Percentiles rank a stretch among this genome's conserved stretches.
Conservation (phyloP, 106 monocot species). For the Chionographis japonica region DNA sequence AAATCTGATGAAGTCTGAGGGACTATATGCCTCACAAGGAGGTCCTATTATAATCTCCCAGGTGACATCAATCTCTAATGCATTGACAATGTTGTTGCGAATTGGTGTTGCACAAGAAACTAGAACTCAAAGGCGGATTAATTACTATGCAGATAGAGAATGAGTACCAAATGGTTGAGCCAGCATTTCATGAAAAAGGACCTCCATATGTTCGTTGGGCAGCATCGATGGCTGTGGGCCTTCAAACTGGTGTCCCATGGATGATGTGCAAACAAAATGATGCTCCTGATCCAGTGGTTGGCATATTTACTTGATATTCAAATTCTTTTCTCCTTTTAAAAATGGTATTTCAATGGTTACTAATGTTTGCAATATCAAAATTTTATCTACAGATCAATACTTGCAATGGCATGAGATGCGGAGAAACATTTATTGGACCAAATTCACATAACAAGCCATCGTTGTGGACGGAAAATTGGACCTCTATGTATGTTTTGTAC, state of each 20-base stretch:
- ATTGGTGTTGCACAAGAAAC: background rate
- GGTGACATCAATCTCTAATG: slow-evolving; percentile 17
- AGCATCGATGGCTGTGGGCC: slow-evolving; percentile 69
- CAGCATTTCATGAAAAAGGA: slow-evolving; percentile 56
- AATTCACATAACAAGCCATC: slow-evolving; percentile 88
- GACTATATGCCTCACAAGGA: slow-evolving; percentile 58
- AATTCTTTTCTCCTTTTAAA: background rate
- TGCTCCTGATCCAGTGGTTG: slow-evolving; percentile 86
- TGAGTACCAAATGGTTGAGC: slow-evolving; percentile 64
- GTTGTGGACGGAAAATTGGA: slow-evolving; percentile 97
- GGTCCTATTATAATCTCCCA: slow-evolving; percentile 67
- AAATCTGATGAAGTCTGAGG: slow-evolving; percentile 53
- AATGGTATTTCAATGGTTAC: background rate
- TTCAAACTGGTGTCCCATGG: slow-evolving; percentile 90
- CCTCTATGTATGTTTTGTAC: slow-evolving; percentile 41
- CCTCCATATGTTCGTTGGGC: slow-evolving; percentile 79
- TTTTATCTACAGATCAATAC: slow-evolving; percentile 58
- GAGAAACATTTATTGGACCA: slow-evolving; percentile 73
- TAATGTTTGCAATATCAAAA: background rate
- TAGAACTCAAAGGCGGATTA: background rate
- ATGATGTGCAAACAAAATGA: slow-evolving; percentile 97
- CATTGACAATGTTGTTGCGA: background rate
- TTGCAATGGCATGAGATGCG: slow-evolving; percentile 82
- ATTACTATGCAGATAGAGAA: slow-evolving; percentile 65
- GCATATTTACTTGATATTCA: background rate